A percentile compares a stretch with the other conserved stretches of the same genome.
phyloP scores from a whole-genome alignment of 176 grass and related monocot genomes.

The Eleusine coracana region DNA sequence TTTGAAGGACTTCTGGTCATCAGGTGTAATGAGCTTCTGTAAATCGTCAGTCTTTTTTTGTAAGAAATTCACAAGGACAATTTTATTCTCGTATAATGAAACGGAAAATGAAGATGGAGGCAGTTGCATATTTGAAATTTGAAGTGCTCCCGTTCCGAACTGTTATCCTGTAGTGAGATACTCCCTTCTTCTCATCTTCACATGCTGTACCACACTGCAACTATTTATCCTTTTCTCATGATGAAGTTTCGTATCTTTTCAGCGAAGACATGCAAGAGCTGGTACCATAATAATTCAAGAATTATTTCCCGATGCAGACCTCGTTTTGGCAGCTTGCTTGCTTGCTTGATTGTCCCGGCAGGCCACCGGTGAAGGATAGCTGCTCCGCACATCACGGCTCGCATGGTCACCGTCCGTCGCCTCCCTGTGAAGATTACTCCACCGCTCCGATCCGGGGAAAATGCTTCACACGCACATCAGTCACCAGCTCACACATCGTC shows the following conservation, averaged over 20 bases:
- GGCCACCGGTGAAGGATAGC: background rate
- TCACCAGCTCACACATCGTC: background rate
- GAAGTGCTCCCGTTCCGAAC: background rate
- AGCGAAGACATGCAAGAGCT: background rate
- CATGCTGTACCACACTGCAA: background rate
- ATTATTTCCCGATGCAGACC: background rate
- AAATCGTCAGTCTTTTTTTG: too few relatives aligned
- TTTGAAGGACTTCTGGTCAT: background rate
- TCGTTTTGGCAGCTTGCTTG: background rate
- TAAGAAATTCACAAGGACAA: background rate
- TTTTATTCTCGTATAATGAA: background rate
- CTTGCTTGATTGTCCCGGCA: background rate
- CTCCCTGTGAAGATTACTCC: background rate
- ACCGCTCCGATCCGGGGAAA: background rate
- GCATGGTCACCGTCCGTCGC: too few relatives aligned
- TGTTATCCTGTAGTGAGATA: background rate
- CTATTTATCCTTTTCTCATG: background rate
- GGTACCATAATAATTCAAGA: background rate
- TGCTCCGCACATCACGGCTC: slow-evolving; percentile 1
- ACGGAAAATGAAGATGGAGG: background rate
- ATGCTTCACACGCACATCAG: slow-evolving; percentile 21
- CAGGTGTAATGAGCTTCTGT: background rate
- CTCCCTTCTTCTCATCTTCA: background rate
- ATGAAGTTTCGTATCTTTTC: slow-evolving; percentile 3
- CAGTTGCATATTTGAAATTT: background rate